Conservation (phyloP, 371 early-diverging fungal species). For the Mucor plumbeus region DNA sequence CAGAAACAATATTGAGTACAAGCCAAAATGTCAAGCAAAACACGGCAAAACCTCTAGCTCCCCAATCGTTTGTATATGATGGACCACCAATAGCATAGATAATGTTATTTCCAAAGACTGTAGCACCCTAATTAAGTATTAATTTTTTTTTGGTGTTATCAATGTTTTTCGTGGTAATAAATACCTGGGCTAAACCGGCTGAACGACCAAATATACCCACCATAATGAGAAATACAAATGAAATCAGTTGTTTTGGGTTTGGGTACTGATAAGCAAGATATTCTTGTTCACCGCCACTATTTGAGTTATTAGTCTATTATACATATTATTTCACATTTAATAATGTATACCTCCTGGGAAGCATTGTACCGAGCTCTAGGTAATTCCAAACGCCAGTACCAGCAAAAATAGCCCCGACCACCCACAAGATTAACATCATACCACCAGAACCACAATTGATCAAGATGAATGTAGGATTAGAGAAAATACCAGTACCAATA, state of each 20-base stretch:
- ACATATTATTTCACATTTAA: not conserved
- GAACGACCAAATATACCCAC: conserved; percentile 26
- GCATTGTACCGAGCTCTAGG: conserved; percentile 40
- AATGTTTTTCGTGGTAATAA: too few relatives aligned
- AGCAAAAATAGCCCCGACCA: conserved; percentile 36
- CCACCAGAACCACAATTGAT: conserved; percentile 40
- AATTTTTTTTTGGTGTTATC: not conserved
- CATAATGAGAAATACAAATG: conserved; percentile 34
- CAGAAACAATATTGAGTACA: conserved; percentile 28
- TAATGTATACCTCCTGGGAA: conserved; percentile 15
- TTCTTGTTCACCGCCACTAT: conserved; percentile 37
- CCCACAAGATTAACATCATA: conserved; percentile 41
- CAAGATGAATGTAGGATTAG: conserved; percentile 35
- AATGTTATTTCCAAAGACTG: conserved; percentile 35
- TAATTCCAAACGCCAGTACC: conserved; percentile 35
- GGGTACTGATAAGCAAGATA: conserved; percentile 33
- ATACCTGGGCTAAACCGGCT: conserved; percentile 34
- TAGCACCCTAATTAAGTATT: conserved; percentile 21
- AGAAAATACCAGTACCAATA: conserved; percentile 46
- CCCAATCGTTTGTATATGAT: conserved; percentile 29
- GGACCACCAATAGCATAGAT: conserved; percentile 35
- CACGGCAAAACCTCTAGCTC: conserved; percentile 31
- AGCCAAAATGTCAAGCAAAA: conserved; percentile 39
- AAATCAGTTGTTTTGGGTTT: conserved; percentile 26
- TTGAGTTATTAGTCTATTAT: not conserved